Base-by-base conservation (phyloP, 1,139 yeast species). In the Magnusiomyces tetraspermus region DNA sequence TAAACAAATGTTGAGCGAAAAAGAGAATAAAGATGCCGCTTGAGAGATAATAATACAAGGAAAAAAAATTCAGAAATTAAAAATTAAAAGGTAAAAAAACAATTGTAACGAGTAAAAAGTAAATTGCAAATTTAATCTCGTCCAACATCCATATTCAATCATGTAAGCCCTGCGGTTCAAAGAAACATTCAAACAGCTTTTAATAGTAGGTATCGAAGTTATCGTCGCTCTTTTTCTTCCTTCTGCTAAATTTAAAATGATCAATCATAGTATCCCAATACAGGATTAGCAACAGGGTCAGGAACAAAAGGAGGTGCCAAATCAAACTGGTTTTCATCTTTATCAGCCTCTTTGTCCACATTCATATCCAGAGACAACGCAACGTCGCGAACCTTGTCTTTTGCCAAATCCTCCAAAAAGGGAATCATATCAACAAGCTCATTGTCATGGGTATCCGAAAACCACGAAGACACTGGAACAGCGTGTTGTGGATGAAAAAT, bases 401-500 rank as follows among this genome's bases (percentile, higher is more conserved):
- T 28, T 8, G 96, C 79, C 57, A 92, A 72, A 67, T 92, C 98
- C 67, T 88, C 87, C 62, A 92, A 76, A 60, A 94, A 82, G 17
- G 98, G 98, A 56, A 94, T 73, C 70, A 92, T 80, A 70, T 92
- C 98, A 58, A 87, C 71, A 61, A 92, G 76, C 74, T 92, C 99
- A 66, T 90, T 90, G 68, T 92, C 99, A 67, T 92, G 98, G 43
- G 94, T 83, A 71, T 92, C 99, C 61, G 96, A 87, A 74, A 94
- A 92, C 99, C 99, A 92, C 67, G 94, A 83, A 58, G 96, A 87
- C 36, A 92, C 87, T n/a, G 99, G 99, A 44, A 94, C 85, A 15
- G 97, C 95, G 72, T 92, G 97, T 66, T 88, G 95, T 24, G 98
- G 98, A 67, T 92, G 98, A 75, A 92, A 87, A 53, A 90, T 82